Conservation (phyloP, 2,329 filamentous ascomycete genomes). For the Cladophialophora yegresii region DNA sequence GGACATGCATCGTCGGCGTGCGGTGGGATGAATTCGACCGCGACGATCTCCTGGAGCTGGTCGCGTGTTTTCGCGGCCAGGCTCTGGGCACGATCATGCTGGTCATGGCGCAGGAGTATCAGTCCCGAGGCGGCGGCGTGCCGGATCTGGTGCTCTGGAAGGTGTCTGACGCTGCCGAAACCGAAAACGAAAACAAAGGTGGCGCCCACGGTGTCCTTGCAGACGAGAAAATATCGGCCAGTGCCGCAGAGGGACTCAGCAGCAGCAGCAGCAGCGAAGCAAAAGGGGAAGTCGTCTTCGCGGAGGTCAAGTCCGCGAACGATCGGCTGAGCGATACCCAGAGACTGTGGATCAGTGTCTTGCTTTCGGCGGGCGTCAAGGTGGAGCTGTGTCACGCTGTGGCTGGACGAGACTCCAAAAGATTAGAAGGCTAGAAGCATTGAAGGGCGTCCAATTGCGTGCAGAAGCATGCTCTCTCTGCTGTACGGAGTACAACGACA, state of each 20-base stretch:
- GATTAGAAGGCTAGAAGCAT: not conserved
- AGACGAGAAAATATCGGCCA: not conserved
- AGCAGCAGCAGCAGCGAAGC: slow-evolving; percentile 38
- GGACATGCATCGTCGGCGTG: slow-evolving; percentile 85
- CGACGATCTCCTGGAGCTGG: slow-evolving; percentile 76
- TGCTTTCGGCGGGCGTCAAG: slow-evolving; percentile 77
- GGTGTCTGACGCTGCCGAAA: slow-evolving; percentile 37
- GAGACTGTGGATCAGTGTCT: slow-evolving; percentile 92
- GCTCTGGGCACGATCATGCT: slow-evolving; percentile 84
- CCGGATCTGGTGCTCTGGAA: slow-evolving; percentile 93
- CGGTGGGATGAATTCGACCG: slow-evolving; percentile 80
- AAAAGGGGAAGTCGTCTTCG: slow-evolving; percentile 69
- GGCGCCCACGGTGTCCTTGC: not conserved
- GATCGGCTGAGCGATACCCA: slow-evolving; percentile 95
- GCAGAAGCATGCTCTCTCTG: not conserved
- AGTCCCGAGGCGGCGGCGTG: slow-evolving; percentile 79
- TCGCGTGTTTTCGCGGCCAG: slow-evolving; percentile 73
- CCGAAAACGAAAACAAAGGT: slow-evolving; percentile 36
- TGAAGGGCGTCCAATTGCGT: not conserved
- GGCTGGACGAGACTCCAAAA: slow-evolving; percentile 44
- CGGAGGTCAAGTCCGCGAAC: slow-evolving; percentile 80
- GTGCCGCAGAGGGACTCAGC: slow-evolving; percentile 40
- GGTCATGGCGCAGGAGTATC: slow-evolving; percentile 94
- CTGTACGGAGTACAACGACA: too few relatives aligned
- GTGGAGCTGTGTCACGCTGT: slow-evolving; percentile 77